These are phyloP conservation scores for Fusarium azukiicola DNA, from an alignment of 2,329 filamentous ascomycete genomes.

Conservation along the genomic window DNA sequence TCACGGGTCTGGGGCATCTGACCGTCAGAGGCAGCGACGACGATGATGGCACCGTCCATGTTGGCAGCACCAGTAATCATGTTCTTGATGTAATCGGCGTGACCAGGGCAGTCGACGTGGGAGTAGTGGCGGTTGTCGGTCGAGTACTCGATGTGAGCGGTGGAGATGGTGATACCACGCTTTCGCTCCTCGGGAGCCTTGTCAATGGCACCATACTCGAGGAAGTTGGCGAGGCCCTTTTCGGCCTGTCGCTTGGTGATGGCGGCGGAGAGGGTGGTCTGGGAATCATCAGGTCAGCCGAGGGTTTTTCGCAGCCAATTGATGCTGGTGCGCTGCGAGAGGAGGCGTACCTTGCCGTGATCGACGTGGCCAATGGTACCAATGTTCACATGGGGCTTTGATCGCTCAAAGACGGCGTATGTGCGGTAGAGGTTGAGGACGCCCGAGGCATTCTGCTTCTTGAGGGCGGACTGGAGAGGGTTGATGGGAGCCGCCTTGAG, in stretches of 20 bases:
- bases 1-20: slow-evolving; percentile 99
- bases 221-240: slow-evolving; percentile 96
- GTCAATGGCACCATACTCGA: slow-evolving; percentile 99
- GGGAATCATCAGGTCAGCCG: slow-evolving; percentile 43
- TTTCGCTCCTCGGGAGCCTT: slow-evolving; percentile 99
- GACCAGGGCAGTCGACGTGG: slow-evolving; percentile 99
- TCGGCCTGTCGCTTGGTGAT: slow-evolving; percentile 99
- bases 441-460: slow-evolving; percentile 80
- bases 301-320: slow-evolving; percentile 22
- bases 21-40: slow-evolving; percentile 98
- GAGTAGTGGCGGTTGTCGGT: slow-evolving; percentile 98
- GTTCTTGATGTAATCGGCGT: slow-evolving; percentile 99
- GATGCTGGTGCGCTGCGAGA: slow-evolving; percentile 16
- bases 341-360: slow-evolving; percentile 93
- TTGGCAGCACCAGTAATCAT: slow-evolving; percentile 99
- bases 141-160: slow-evolving; percentile 98
- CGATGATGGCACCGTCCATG: slow-evolving; percentile 99
- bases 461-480: slow-evolving; percentile 87
- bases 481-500: slow-evolving; percentile 85
- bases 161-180: slow-evolving; percentile 99
- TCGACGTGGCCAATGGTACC: slow-evolving; percentile 99
- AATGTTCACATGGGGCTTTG: slow-evolving; percentile 99
- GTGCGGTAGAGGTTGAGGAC: slow-evolving; percentile 83
- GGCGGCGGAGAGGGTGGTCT: slow-evolving; percentile 99
- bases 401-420: slow-evolving; percentile 89